Percentiles rank a stretch among this genome's conserved stretches.
phyloP scores from a whole-genome alignment of 1,284 basidiomycete species.

The Caloboletus firmus region DNA sequence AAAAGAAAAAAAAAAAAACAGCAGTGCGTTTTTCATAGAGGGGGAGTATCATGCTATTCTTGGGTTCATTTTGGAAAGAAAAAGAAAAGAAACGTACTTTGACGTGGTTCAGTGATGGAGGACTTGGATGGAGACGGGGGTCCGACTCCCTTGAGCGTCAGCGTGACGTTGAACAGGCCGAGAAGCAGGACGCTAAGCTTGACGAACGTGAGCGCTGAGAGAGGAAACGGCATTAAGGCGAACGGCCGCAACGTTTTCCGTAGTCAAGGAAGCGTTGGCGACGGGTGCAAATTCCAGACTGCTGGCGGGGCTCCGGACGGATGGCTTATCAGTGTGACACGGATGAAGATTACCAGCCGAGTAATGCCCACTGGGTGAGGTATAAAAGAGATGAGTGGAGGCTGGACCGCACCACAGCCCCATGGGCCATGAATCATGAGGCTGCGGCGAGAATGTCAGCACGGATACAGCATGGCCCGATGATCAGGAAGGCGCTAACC shows the following conservation, averaged over 20 bases:
- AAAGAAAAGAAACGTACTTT: conserved; percentile 10
- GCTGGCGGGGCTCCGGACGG: not conserved
- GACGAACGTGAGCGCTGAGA: conserved; percentile 18
- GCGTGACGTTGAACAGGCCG: conserved; percentile 15
- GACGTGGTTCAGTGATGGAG: conserved; percentile 11
- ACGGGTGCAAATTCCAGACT: not conserved
- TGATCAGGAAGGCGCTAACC: not conserved
- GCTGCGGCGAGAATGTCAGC: not conserved
- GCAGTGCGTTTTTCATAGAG: too few relatives aligned
- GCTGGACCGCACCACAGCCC: too few relatives aligned
- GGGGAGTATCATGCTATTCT: too few relatives aligned
- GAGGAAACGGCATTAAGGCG: conserved; percentile 1
- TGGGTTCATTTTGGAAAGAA: too few relatives aligned
- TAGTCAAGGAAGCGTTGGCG: not conserved
- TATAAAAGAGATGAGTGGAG: not conserved
- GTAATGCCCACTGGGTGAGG: not conserved
- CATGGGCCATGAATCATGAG: not conserved
- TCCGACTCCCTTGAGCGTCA: conserved; percentile 9
- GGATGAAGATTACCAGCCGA: not conserved
- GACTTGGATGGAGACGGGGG: not conserved
- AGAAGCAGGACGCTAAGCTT: conserved; percentile 23
- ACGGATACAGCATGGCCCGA: not conserved
- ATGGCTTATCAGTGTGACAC: not conserved
- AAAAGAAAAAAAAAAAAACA: too few relatives aligned
- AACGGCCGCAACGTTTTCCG: not conserved